phyloP scores from a whole-genome alignment of 176 grass and related monocot species.

The Themeda triandra region DNA sequence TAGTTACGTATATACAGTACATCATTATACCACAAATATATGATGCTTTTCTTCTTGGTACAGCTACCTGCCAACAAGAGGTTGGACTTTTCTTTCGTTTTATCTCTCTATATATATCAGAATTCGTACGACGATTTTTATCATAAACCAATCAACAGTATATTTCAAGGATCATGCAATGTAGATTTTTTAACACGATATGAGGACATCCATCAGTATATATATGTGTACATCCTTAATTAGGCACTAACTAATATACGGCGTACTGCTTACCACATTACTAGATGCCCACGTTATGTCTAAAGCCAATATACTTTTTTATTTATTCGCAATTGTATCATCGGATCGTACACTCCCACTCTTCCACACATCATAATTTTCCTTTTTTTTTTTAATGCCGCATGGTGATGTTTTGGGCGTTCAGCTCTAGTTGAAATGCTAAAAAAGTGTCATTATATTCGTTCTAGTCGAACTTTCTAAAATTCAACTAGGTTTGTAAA shows the following conservation, averaged over 20 bases:
- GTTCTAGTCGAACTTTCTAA: too few relatives aligned
- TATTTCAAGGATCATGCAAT: not conserved
- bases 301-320: too few relatives aligned
- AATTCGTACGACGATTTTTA: not conserved
- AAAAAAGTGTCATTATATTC: too few relatives aligned
- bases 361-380: not conserved
- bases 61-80: not conserved
- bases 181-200: not conserved
- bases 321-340: not conserved
- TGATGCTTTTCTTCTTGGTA: not conserved
- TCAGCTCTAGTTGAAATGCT: not conserved
- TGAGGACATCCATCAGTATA: not conserved
- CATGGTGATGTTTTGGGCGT: not conserved
- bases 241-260: too few relatives aligned
- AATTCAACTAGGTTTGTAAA: too few relatives aligned
- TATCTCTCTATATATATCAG: not conserved
- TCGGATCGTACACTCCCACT: not conserved
- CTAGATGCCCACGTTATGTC: not conserved
- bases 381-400: not conserved
- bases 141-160: not conserved
- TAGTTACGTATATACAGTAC: not conserved
- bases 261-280: not conserved
- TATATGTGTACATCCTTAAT: not conserved
- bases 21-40: not conserved
- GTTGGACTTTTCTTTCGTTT: not conserved